Evolutionary conservation across 1,284 basidiomycete species (phyloP).

Genomic region (Malassezia sp.): DNA sequence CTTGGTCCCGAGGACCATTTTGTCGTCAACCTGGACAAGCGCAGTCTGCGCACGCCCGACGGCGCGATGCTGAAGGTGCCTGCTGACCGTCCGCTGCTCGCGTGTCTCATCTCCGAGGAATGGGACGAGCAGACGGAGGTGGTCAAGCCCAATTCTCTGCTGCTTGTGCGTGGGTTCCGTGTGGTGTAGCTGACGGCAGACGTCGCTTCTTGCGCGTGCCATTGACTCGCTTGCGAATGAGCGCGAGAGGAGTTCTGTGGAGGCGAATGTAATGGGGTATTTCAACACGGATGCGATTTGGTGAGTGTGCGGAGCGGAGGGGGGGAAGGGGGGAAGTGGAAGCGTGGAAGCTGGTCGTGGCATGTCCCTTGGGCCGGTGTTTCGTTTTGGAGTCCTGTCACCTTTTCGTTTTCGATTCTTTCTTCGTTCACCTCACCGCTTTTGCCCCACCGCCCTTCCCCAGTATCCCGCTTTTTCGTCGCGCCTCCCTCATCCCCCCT

Average conservation of each 20-base stretch:
- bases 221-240: conserved; percentile 65
- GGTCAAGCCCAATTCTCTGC: conserved; percentile 78
- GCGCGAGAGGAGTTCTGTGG: conserved; percentile 57
- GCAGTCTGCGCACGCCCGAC: conserved; percentile 73
- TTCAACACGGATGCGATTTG: conserved; percentile 92
- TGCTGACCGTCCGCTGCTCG: conserved; percentile 59
- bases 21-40: conserved; percentile 65
- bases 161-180: too few species aligned
- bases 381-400: too few species aligned
- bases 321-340: background rate
- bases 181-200: too few species aligned
- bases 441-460: too few species aligned
- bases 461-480: background rate
- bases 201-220: conserved; percentile 74
- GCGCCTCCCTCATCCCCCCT: too few species aligned
- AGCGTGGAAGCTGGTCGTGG: too few species aligned
- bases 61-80: conserved; percentile 68
- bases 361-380: too few species aligned
- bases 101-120: conserved; percentile 78
- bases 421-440: too few species aligned
- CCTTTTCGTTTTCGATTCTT: too few species aligned
- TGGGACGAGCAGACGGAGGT: conserved; percentile 85
- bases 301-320: too few species aligned
- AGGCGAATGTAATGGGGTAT: conserved; percentile 67
- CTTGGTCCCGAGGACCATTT: conserved; percentile 15